Percentiles rank a stretch among this genome's conserved stretches.
Conservation (phyloP, 2,329 filamentous ascomycete species). For the Capronia epimyces region DNA sequence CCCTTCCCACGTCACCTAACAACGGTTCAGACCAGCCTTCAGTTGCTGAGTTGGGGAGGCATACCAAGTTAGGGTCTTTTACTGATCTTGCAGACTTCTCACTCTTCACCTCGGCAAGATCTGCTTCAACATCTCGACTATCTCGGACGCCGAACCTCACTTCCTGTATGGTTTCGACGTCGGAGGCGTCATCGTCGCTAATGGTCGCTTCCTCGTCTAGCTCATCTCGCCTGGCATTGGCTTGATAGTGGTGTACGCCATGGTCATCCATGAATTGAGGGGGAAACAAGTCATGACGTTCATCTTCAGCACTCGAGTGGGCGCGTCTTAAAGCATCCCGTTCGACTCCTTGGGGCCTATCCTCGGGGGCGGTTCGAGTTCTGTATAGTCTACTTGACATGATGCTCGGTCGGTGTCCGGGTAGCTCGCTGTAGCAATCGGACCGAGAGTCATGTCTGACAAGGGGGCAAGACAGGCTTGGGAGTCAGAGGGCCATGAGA, state of each 20-base stretch:
- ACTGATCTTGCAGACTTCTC: slow-evolving; percentile 25
- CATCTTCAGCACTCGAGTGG: slow-evolving; percentile 19
- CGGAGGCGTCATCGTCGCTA: slow-evolving; percentile 19
- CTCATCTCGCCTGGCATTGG: slow-evolving; percentile 14
- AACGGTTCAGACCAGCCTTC: background rate
- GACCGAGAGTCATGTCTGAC: background rate
- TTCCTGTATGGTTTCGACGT: slow-evolving; percentile 24
- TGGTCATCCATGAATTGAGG: slow-evolving; percentile 26
- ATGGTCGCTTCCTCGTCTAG: slow-evolving; percentile 6
- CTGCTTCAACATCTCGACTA: slow-evolving; percentile 15
- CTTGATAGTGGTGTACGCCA: slow-evolving; percentile 21
- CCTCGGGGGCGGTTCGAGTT: slow-evolving; percentile 19
- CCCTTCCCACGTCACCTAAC: slow-evolving; percentile 47
- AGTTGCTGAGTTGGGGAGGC: background rate
- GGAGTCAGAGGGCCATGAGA: too few species aligned
- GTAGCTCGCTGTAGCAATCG: background rate
- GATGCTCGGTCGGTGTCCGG: background rate
- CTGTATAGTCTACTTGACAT: slow-evolving; percentile 14
- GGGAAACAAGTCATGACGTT: slow-evolving; percentile 18
- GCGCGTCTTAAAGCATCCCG: slow-evolving; percentile 18
- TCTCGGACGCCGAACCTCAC: slow-evolving; percentile 17
- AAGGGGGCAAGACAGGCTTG: background rate
- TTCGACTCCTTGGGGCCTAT: slow-evolving; percentile 6
- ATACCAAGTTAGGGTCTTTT: slow-evolving; percentile 31
- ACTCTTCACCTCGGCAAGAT: slow-evolving; percentile 8